Evolutionary conservation across 2,329 filamentous ascomycete genomes (phyloP), one percentile per base, ranked within the genome.

Genomic region (Ascochyta pisi): DNA sequence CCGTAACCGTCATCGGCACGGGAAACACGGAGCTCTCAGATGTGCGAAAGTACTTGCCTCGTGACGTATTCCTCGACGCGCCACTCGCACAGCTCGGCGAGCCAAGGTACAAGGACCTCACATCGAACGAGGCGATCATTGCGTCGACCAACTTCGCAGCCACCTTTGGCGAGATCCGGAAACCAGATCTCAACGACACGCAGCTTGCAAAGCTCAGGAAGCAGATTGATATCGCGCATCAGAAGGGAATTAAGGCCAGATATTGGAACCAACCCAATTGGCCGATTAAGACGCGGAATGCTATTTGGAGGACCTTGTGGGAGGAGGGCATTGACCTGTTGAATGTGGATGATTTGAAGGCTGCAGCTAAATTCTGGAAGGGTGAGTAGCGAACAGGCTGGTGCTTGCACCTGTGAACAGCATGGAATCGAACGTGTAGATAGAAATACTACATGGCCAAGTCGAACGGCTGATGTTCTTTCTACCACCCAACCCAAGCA

Each of bases 241-340:
- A 71, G 13, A 84, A 80, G 65, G 86, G 86, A 0, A 86, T 90
- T 55, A 76, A 75, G 52, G 81, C 81, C 1, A 74, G 87, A 52
- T 89, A 89, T 65, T 89, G 86, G 86, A 83, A 86, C 49, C 81
- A 83, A 59, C 87, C 87, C 0, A 76, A 76, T 2, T 89, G 81
- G 77, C 69, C 69, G 7, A 73, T 88, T 26, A 79, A 81, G n/a
- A 82, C 80, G 22, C 74, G 86, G 31, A 71, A 71, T 34, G 63
- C 65, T 7, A 57, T 72, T 3, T 89, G 87, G 86, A 76, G 80
- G 60, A 79, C 77, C 5, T 69, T 89, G 57, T 77, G 82, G 61
- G 77, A 81, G 46, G 83, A 83, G 54, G 85, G 85, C 0, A 84
- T 85, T n/a, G 82, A 82, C 54, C 67, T 89, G 54, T 64, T 89